These are phyloP conservation scores for Trametes polyzona DNA, from an alignment of 1,284 basidiomycete genomes.

Conservation along the genomic window DNA sequence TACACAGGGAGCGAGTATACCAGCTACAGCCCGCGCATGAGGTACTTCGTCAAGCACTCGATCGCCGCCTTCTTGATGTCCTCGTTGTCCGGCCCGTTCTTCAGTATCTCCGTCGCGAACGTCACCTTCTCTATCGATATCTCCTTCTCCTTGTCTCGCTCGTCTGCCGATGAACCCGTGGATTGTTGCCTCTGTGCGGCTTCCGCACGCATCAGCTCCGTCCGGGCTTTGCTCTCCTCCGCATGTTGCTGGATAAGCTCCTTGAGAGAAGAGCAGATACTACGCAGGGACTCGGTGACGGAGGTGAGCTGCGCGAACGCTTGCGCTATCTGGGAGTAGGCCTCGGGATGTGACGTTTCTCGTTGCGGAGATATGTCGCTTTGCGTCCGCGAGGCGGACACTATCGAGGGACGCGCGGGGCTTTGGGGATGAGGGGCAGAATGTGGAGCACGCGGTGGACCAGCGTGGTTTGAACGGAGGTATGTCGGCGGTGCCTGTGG, in stretches of 20 bases:
- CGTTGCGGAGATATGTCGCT: conserved; percentile 10
- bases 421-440: neutral
- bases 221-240: conserved; percentile 64
- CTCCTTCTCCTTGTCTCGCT: conserved; percentile 48
- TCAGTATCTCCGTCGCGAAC: conserved; percentile 62
- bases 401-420: conserved; percentile 4
- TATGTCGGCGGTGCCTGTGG: conserved; percentile 1
- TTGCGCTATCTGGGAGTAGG: conserved; percentile 32
- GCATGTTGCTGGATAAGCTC: conserved; percentile 66
- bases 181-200: conserved; percentile 34
- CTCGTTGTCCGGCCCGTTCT: conserved; percentile 56
- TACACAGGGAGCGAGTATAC: neutral
- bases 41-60: conserved; percentile 71
- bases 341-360: neutral
- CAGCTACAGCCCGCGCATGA: conserved; percentile 25
- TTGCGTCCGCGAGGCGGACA: neutral
- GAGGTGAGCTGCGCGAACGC: conserved; percentile 49
- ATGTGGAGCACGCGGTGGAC: neutral
- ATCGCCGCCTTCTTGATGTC: conserved; percentile 65
- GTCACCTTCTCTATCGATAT: conserved; percentile 61
- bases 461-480: conserved; percentile 12
- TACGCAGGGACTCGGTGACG: conserved; percentile 59
- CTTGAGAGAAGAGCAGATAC: conserved; percentile 57
- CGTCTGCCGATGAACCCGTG: conserved; percentile 1
- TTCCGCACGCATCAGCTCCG: conserved; percentile 53